These are phyloP conservation scores for Russula abietina DNA, from an alignment of 768 basidiomycete species.

Conservation along the genomic window DNA sequence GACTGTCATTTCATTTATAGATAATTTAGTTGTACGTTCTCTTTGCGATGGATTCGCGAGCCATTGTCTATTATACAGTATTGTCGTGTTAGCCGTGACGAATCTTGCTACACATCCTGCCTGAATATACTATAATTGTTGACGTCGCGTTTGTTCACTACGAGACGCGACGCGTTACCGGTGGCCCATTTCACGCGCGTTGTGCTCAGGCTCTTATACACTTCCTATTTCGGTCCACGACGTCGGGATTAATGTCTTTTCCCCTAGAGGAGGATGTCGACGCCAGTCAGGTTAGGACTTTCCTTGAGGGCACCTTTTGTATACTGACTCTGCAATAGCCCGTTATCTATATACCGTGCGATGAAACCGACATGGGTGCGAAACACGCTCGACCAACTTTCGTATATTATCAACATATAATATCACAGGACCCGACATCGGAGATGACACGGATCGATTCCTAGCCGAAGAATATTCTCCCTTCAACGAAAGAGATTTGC, in stretches of 20 bases:
- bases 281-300: conserved; percentile 16
- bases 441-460: neutral
- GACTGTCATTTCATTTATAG: neutral
- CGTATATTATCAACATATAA: neutral
- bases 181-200: too few species aligned
- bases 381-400: neutral
- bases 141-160: neutral
- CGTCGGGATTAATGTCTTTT: conserved; percentile 2
- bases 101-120: neutral
- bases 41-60: neutral
- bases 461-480: conserved; percentile 14
- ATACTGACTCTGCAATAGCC: conserved; percentile 12
- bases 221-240: neutral
- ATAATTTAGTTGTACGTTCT: neutral
- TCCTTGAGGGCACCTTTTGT: neutral
- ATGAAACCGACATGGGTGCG: conserved; percentile 10
- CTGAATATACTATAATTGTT: neutral
- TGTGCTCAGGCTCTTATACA: too few species aligned
- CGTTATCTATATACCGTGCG: conserved; percentile 20
- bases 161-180: too few species aligned
- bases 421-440: neutral
- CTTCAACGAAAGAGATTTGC: conserved; percentile 21
- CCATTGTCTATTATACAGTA: neutral
- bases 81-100: neutral
- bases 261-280: conserved; percentile 19